These are phyloP conservation scores for barley (Hordeum vulgare) DNA, from an alignment of 176 grass and related monocot genomes.

Conservation along the genomic window DNA sequence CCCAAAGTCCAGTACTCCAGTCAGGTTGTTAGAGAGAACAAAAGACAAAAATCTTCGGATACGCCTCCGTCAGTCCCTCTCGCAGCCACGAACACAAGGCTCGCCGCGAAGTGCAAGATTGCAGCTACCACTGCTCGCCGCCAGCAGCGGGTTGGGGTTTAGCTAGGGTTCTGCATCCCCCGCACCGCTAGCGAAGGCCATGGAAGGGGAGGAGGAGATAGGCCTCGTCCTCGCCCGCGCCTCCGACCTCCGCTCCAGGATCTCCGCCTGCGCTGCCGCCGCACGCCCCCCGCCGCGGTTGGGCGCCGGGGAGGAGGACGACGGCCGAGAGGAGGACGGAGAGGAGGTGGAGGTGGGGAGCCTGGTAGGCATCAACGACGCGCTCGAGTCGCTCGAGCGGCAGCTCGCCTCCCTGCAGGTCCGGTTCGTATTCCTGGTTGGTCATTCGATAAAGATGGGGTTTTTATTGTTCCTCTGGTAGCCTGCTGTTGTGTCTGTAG, in stretches of 20 bases:
- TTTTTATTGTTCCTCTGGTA: neutral
- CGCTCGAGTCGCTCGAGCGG: conserved; percentile 71
- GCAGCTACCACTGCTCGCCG: neutral
- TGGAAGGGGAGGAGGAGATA: conserved; percentile 90
- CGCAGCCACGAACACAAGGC: conserved; percentile 9
- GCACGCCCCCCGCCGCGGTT: neutral
- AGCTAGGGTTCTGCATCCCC: conserved; percentile 27
- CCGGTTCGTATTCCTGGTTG: neutral
- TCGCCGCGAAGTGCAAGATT: neutral
- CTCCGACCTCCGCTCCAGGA: conserved; percentile 65
- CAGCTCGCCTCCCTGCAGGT: conserved; percentile 84
- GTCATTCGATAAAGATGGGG: neutral
- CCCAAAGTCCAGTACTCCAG: too few relatives aligned
- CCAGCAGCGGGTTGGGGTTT: neutral
- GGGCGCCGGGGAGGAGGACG: conserved; percentile 2
- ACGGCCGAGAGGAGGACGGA: neutral
- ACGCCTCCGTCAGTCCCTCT: conserved; percentile 27
- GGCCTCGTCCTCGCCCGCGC: conserved; percentile 72
- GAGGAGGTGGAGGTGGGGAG: conserved; percentile 28
- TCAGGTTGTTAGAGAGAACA: neutral
- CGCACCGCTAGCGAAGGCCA: conserved; percentile 3
- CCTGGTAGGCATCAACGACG: conserved; percentile 59
- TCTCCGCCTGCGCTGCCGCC: conserved; percentile 45
- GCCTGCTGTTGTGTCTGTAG: neutral
- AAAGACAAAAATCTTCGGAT: conserved; percentile 15